A percentile compares a stretch with the other conserved stretches of the same genome.
Conservation (phyloP, 2,329 filamentous ascomycete species). For the Talaromyces albobiverticillius region DNA sequence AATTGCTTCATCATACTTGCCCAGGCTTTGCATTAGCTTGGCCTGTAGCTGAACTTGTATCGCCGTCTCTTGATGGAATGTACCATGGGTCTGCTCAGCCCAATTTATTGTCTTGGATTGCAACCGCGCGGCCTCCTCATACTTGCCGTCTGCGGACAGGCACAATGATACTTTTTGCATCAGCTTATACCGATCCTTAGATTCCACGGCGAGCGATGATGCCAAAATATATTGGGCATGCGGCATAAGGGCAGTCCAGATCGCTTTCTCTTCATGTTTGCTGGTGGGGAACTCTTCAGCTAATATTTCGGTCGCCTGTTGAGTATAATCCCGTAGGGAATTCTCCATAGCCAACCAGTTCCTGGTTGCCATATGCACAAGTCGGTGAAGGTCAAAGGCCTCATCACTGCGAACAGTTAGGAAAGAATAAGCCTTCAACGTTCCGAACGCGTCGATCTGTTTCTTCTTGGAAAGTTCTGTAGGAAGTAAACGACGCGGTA, state of each 20-base stretch:
- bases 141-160: conserved; percentile 11
- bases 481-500: conserved; percentile 19
- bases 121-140: conserved; percentile 10
- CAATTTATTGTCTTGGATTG: neutral
- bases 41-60: neutral
- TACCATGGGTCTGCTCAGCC: neutral
- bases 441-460: conserved; percentile 6
- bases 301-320: conserved; percentile 10
- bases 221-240: conserved; percentile 1
- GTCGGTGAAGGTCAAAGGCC: conserved; percentile 19
- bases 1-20: conserved; percentile 21
- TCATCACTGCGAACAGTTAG: conserved; percentile 12
- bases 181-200: conserved; percentile 2
- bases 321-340: neutral
- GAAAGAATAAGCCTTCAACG: conserved; percentile 13
- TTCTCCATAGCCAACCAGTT: conserved; percentile 16
- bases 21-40: conserved; percentile 4
- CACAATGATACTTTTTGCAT: conserved; percentile 9
- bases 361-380: conserved; percentile 21
- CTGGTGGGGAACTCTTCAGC: neutral
- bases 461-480: neutral
- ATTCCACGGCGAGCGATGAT: neutral
- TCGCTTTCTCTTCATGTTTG: conserved; percentile 11
- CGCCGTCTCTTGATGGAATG: neutral
- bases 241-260: conserved; percentile 7